Evolutionary conservation across 352 stramenopile species (phyloP).

Genomic region (Saprolegnia parasitica): DNA sequence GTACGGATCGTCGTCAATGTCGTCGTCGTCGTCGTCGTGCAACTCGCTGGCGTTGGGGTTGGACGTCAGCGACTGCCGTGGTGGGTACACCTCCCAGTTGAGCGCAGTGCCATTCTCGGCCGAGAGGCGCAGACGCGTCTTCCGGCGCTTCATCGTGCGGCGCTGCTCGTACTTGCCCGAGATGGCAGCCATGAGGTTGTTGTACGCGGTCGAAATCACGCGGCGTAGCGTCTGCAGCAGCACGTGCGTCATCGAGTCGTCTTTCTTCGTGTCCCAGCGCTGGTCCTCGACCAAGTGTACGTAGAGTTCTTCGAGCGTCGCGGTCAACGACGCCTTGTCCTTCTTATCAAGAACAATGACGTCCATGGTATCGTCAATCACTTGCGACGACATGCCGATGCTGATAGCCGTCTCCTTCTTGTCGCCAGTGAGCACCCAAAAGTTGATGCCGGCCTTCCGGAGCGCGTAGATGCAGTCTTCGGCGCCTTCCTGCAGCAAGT

Average conservation of each 20-base stretch:
- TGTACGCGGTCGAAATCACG: slow-evolving; percentile 58
- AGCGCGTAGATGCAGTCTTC: slow-evolving; percentile 90
- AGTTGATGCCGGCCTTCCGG: slow-evolving; percentile 91
- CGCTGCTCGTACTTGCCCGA: slow-evolving; percentile 70
- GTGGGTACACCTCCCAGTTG: slow-evolving; percentile 22
- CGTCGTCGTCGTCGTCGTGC: slow-evolving; percentile 1
- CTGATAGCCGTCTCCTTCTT: slow-evolving; percentile 86
- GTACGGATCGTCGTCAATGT: slow-evolving; percentile 29
- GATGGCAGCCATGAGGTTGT: slow-evolving; percentile 59
- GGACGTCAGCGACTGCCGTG: slow-evolving; percentile 26
- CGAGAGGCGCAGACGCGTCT: slow-evolving; percentile 22
- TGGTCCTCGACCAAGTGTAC: slow-evolving; percentile 78
- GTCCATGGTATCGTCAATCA: slow-evolving; percentile 88
- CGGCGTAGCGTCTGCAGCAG: slow-evolving; percentile 74
- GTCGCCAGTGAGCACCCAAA: slow-evolving; percentile 94
- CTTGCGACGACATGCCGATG: slow-evolving; percentile 85
- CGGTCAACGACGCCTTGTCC: slow-evolving; percentile 68
- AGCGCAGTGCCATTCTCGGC: slow-evolving; percentile 45
- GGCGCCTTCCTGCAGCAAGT: slow-evolving; percentile 90
- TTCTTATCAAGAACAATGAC: slow-evolving; percentile 81
- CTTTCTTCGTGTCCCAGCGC: slow-evolving; percentile 80
- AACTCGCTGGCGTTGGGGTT: slow-evolving; percentile 25
- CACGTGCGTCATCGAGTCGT: slow-evolving; percentile 68
- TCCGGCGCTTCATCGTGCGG: slow-evolving; percentile 39
- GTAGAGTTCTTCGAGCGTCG: slow-evolving; percentile 78